A percentile compares a stretch with the other conserved stretches of the same genome.
phyloP scores from a whole-genome alignment of 2,329 filamentous ascomycete species.

The Pyrenophora teres region DNA sequence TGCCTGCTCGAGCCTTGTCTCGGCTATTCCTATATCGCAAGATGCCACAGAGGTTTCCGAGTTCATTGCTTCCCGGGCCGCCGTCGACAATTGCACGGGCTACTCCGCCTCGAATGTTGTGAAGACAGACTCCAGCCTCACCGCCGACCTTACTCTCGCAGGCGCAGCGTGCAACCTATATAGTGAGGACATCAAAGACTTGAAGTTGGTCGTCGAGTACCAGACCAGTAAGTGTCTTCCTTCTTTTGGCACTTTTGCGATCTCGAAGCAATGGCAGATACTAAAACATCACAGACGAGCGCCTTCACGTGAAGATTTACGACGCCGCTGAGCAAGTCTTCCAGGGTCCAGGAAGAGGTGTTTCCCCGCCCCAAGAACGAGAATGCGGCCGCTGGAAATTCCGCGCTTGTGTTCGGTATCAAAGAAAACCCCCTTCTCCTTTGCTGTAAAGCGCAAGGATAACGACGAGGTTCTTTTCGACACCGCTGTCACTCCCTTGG shows the following conservation, averaged over 20 bases:
- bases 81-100: too few species aligned
- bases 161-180: constrained; percentile 67
- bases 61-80: too few species aligned
- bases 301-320: constrained; percentile 76
- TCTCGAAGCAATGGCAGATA: neutral
- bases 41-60: too few species aligned
- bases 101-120: constrained; percentile 46
- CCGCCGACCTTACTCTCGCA: constrained; percentile 71
- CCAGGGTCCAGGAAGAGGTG: constrained; percentile 71
- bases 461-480: constrained; percentile 69
- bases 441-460: constrained; percentile 64
- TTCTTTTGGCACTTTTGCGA: neutral
- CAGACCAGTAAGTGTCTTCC: constrained; percentile 56
- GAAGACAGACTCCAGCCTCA: constrained; percentile 61
- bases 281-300: constrained; percentile 55
- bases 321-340: constrained; percentile 73
- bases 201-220: constrained; percentile 65
- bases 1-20: constrained; percentile 18
- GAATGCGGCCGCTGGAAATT: constrained; percentile 38
- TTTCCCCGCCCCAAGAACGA: constrained; percentile 63
- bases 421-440: constrained; percentile 68
- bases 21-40: constrained; percentile 8
- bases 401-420: constrained; percentile 61
- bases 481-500: constrained; percentile 66
- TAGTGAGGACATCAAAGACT: constrained; percentile 60